These are phyloP conservation scores for Geotrichum histeridarum DNA, from an alignment of 1,139 yeast species.

Conservation along the genomic window DNA sequence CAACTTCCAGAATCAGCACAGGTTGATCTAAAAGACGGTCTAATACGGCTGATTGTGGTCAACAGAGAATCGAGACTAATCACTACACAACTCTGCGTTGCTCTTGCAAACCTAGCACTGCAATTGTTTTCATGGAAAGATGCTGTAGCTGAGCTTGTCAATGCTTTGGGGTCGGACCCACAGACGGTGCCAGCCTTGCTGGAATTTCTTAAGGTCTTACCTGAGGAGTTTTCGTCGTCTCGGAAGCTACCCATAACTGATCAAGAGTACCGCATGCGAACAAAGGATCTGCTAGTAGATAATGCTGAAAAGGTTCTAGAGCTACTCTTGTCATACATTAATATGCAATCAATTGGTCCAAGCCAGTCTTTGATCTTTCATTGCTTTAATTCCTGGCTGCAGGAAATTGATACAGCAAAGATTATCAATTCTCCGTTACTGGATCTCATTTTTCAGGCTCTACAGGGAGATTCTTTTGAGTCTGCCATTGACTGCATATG, in stretches of 20 bases:
- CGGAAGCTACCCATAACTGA: slow-evolving; percentile 75
- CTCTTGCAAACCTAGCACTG: slow-evolving; percentile 75
- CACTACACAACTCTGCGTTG: slow-evolving; percentile 72
- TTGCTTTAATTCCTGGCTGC: slow-evolving; percentile 85
- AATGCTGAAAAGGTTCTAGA: slow-evolving; percentile 67
- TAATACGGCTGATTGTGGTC: slow-evolving; percentile 48
- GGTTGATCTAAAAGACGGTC: slow-evolving; percentile 53
- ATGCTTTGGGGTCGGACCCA: slow-evolving; percentile 42
- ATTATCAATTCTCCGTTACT: slow-evolving; percentile 61
- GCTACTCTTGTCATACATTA: slow-evolving; percentile 43
- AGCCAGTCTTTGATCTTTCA: slow-evolving; percentile 50
- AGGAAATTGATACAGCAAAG: slow-evolving; percentile 69
- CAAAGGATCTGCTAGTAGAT: slow-evolving; percentile 54
- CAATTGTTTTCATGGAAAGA: slow-evolving; percentile 70
- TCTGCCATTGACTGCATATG: slow-evolving; percentile 80
- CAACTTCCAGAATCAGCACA: slow-evolving; percentile 61
- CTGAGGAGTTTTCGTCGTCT: slow-evolving; percentile 81
- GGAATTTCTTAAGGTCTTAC: slow-evolving; percentile 78
- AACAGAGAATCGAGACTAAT: slow-evolving; percentile 47
- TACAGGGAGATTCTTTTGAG: slow-evolving; percentile 65
- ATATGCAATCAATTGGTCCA: slow-evolving; percentile 40
- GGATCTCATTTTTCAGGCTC: slow-evolving; percentile 61
- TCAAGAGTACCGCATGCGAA: slow-evolving; percentile 66
- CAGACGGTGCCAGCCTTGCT: slow-evolving; percentile 46
- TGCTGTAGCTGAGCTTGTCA: slow-evolving; percentile 64